phyloP scores from a whole-genome alignment of 225 moss, liverwort and hornwort species.

The Pleurozium schreberi region DNA sequence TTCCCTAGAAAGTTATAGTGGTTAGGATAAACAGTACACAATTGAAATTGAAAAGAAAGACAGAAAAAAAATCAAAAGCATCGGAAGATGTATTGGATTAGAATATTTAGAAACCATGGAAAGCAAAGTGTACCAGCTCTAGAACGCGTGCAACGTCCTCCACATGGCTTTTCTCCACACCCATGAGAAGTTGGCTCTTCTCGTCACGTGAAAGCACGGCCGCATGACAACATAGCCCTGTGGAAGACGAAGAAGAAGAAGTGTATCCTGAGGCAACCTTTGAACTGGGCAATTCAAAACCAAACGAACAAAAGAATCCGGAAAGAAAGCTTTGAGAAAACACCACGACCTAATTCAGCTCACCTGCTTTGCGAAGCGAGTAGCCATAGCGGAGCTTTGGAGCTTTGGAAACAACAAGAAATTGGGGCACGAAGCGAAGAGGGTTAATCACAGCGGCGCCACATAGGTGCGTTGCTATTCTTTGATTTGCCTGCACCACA shows the following conservation, averaged over 20 bases:
- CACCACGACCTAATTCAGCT: not conserved
- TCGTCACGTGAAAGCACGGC: slow-evolving; percentile 75
- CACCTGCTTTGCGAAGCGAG: slow-evolving; percentile 11
- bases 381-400: not conserved
- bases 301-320: not conserved
- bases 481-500: slow-evolving; percentile 7
- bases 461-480: slow-evolving; percentile 4
- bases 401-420: not conserved
- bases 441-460: not conserved
- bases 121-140: slow-evolving; percentile 46
- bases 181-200: slow-evolving; percentile 61
- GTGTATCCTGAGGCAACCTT: not conserved
- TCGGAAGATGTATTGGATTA: not conserved
- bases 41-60: not conserved
- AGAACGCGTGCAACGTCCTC: slow-evolving; percentile 69
- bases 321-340: not conserved
- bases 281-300: not conserved
- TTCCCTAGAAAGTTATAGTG: not conserved
- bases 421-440: slow-evolving; percentile 3
- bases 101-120: not conserved
- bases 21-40: not conserved
- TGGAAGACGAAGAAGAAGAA: not conserved
- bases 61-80: not conserved
- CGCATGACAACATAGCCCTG: slow-evolving; percentile 68
- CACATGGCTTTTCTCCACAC: slow-evolving; percentile 69